phyloP scores from a whole-genome alignment of 2,329 filamentous ascomycete genomes.

The Neofusicoccum ribis region DNA sequence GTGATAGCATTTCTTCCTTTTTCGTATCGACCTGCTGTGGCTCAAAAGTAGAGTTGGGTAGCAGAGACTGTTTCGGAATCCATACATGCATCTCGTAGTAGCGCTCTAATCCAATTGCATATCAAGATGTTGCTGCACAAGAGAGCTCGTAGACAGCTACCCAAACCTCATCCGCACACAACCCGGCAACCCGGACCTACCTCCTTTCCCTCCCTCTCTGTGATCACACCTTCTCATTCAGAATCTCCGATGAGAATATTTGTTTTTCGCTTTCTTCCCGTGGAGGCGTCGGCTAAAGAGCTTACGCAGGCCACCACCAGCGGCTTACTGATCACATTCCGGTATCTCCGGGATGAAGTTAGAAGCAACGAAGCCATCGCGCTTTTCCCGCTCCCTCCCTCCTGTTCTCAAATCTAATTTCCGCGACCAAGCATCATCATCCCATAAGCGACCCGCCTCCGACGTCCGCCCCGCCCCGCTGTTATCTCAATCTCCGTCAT shows the following conservation, averaged over 20 bases:
- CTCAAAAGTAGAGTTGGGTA: not conserved
- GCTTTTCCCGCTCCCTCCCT: not conserved
- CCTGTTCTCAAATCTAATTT: not conserved
- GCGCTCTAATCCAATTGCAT: not conserved
- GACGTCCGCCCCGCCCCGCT: not conserved
- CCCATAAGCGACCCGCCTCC: not conserved
- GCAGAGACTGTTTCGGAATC: not conserved
- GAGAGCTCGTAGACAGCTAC: not conserved
- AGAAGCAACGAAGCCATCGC: not conserved
- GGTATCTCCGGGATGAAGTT: constrained; percentile 10
- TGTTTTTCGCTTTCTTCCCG: not conserved
- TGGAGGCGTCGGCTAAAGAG: not conserved
- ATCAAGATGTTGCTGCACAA: not conserved
- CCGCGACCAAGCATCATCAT: not conserved
- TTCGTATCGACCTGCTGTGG: not conserved
- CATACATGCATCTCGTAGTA: not conserved
- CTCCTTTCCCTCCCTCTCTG: not conserved
- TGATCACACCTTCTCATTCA: constrained; percentile 2
- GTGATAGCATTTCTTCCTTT: not conserved
- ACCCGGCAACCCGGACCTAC: not conserved
- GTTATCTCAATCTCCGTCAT: not conserved
- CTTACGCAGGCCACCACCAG: not conserved
- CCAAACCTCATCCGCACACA: constrained; percentile 4
- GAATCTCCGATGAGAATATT: not conserved
- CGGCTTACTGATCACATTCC: not conserved